Base-by-base conservation (phyloP, 495 filamentous ascomycete genomes). In the Neurospora sp. region DNA sequence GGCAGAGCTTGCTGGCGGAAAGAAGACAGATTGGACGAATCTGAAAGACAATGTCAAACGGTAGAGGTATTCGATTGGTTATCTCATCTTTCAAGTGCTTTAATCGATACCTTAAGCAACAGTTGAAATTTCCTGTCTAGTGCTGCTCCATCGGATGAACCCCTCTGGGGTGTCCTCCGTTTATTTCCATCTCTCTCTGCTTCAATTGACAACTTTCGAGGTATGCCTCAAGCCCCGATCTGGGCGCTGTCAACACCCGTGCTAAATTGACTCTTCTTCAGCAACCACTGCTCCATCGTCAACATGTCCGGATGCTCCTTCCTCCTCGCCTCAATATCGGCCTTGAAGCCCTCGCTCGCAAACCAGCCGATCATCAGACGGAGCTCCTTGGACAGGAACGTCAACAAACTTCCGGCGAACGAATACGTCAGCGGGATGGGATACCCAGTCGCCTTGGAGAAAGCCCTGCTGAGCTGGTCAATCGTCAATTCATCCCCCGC, bases 401-500 rank as follows among this genome's bases (percentile, higher is more conserved):
- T 84, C 74, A 87, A 37, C 18, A 74, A 73, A 22, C 75, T 83
- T 0, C 84, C 83, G 8, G 85, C 74, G 22, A 82, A 75, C 72
- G 79, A 81, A 40, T 81, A 84, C 9, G 79, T 79, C 31, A 75
- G 71, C 18, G 84, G 84, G 39, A 76, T 80, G 6, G 82, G 77
- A 1, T 75, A 73, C 3, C 84, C 84, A 41, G 82, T 85, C 8
- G 75, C 78, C 70, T 77, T 74, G 27, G 76, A 69, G 65, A 88
- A 84, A 10, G 81, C 74, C 27, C 78, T 76, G 45, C 77, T 72
- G 70, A 84, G 76, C 74, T 83, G 74, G 44, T 79, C 79, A 42
- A 85, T 81, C n/a, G 76, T 83, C 35, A 87, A 61, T 72, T 85
- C 82, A 59, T 86, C 85, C 0, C 85, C 85, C 1, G 85, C 84